Evolutionary conservation across 345 rosid species (phyloP), one percentile per base, ranked within the genome.

Genomic region (Microthlaspi erraticum): DNA sequence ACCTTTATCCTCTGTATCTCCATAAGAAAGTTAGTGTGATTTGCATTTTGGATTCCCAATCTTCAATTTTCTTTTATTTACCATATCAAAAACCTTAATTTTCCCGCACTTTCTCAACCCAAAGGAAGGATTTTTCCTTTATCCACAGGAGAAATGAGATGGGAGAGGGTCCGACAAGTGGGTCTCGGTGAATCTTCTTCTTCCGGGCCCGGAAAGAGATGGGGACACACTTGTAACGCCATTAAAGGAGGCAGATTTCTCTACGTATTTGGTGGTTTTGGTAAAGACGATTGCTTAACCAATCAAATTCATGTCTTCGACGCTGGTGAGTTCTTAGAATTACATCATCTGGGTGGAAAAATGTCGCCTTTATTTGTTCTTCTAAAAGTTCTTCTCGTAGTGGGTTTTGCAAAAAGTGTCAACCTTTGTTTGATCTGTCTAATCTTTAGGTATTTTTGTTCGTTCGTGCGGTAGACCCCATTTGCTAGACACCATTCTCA

Each of bases 161-260:
- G 96, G 97, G 93, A 91, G 78, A 84, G 81, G 76, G 75, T 83
- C 55, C 77, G 43, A 38, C 72, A 64, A 58, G 77, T 43, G 72
- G 72, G 82, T 60, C 63, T 64, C 10, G 67, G 75, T 45, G 73
- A 57, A 12, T 34, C 64, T 70, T 66, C 73, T 51, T 69, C 76
- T 44, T 67, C 71, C 36, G 92, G 88, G 42, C 99, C 98, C 5
- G 97, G 96, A 14, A 88, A 88, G 75, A 86, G 97, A 84, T 94
- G 98, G 98, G 97, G 98, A 39, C 99, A 94, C 80, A 88, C 96
- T 56, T 91, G 96, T 77, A 94, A 94, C 90, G 80, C 98, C 79
- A 73, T 89, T 64, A 87, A 81, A 79, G 91, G 96, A 14, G 98
- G 93, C 51, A 83, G 88, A 75, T 84, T 89, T 82, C 85, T 94